Base-by-base conservation (phyloP, 495 filamentous ascomycete genomes). In the Clavariopsis aquatica region DNA sequence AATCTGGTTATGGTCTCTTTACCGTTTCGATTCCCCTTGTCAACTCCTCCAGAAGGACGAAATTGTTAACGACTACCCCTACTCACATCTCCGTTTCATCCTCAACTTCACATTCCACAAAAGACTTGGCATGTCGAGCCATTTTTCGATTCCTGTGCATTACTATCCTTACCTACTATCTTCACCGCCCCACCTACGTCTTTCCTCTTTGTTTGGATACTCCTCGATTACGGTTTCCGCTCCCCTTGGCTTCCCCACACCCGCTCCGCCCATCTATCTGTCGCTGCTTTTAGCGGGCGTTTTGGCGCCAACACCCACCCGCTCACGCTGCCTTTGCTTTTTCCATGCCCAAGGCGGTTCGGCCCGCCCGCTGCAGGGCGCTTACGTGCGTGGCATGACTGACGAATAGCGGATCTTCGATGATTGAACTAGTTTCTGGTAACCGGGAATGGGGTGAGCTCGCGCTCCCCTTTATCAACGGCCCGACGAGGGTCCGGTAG, bases 351-450 rank as follows among this genome's bases (percentile, higher is more conserved):
- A 13, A 20, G 12, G 2, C 66, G 66, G 66, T 43, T 41, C 66
- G 66, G 62, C 51, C 66, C 66, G 62, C 51, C 66, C 66, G 66
- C 61, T 60, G 61, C 66, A 57, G 17, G 49, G 66, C 66, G 66
- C 62, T 69, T 69, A 69, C 49, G 56, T 47, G 28, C 12, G 41
- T 47, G 19, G 34, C 49, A 28, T 24, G 13, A 43, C 65, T 53
- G 49, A 58, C 65, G 59, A 68, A 62, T 68, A 26, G 53, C 24
- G 24, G 1, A 26, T 6, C 38, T 43, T 43, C 38, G 23, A 19
- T 22, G 28, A 41, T 9, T 13, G 46, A 15, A 13, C 8, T 49
- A 41, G 43, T 7, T 60, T 49, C 26, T 20, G 26, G 36, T 17
- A 19, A 6, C 22, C 9, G 36, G 56, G 20, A 13, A n/a, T 8